Percentiles rank a stretch among this genome's conserved stretches.
Evolutionary conservation across 192 early-diverging fungal species (phyloP).

Genomic region (Linnemannia hyalina): DNA sequence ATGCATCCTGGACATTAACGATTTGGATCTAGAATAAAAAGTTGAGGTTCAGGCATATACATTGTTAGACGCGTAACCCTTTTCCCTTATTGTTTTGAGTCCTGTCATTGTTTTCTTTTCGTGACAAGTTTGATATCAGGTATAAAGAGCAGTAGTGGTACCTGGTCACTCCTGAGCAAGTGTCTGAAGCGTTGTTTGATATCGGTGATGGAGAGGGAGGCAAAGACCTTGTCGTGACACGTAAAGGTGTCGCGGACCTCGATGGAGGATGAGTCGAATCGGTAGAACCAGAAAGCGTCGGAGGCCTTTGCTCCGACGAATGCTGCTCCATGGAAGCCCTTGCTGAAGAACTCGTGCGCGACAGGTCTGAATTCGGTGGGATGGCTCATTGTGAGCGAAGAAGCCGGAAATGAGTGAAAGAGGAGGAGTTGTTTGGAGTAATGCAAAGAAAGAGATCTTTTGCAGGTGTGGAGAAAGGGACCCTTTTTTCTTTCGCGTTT

Average conservation of each 20-base stretch:
- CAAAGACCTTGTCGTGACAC: constrained; percentile 52
- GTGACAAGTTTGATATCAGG: too few relatives aligned
- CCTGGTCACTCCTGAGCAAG: constrained; percentile 20
- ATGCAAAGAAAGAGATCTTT: not conserved
- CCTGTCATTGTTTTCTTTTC: not conserved
- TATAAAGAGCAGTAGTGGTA: constrained; percentile 7
- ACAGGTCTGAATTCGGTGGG: constrained; percentile 53
- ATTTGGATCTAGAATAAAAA: constrained; percentile 27
- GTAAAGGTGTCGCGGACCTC: constrained; percentile 54
- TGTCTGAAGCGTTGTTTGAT: constrained; percentile 41
- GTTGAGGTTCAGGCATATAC: not conserved
- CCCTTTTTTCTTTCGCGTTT: not conserved
- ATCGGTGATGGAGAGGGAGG: constrained; percentile 34
- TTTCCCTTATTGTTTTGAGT: not conserved
- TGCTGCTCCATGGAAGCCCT: constrained; percentile 48
- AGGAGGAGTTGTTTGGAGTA: not conserved
- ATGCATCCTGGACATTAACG: constrained; percentile 54
- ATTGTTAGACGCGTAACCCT: not conserved
- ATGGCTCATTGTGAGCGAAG: constrained; percentile 14
- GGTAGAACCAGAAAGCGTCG: constrained; percentile 51
- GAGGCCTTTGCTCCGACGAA: constrained; percentile 42
- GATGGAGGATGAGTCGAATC: constrained; percentile 48
- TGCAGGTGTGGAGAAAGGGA: not conserved
- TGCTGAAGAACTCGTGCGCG: constrained; percentile 45
- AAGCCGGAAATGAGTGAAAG: not conserved